Base-by-base conservation (phyloP, 1,139 yeast species). In the Hyphopichia buzzinii region DNA sequence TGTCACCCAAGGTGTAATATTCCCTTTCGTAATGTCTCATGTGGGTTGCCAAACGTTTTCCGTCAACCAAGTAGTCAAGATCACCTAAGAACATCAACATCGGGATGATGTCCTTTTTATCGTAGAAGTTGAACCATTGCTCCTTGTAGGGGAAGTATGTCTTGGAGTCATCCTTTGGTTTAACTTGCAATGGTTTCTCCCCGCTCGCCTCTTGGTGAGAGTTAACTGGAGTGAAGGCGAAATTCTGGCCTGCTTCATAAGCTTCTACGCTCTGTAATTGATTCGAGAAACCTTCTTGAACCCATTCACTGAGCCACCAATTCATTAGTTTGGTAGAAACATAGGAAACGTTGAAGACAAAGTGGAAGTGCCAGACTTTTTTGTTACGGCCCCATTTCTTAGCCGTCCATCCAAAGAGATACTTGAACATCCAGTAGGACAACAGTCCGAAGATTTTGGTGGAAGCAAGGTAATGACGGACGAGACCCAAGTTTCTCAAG, bases 371-470 rank as follows among this genome's bases (percentile, higher is more conserved):
- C 53, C 90, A 70, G 23, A 86, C 64, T 22, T 73, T 66, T 17
- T 63, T 65, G 53, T 88, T 83, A 11, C 48, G 42, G 32, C 65
- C 64, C 96, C 97, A 92, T 33, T 84, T 68, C 6, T 59, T 59
- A 45, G 87, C 94, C 49, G 74, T 78, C 97, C 97, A 92, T 31
- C 84, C 86, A 55, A 92, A 87, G 41, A 92, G 62, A 53, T 77
- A 90, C 50, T 82, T 83, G 64, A 89, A 89, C 81, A 90, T 83
- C 35, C 80, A 63, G 50, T 87, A 89, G 16, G 94, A 81, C 35
- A 80, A 53, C 32, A 64, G 67, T 1, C 90, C 79, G 59, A 78
- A 87, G 4, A 84, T 22, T 5, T 62, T 51, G 15, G 65, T 74
- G 22, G 74, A 64, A 11, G 76, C 68, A 4, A 79, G 52, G 3